Percentiles rank a stretch among this genome's conserved stretches.
These are phyloP conservation scores for Elsinoe australis DNA, from an alignment of 2,329 filamentous ascomycete genomes.

Conservation along the genomic window DNA sequence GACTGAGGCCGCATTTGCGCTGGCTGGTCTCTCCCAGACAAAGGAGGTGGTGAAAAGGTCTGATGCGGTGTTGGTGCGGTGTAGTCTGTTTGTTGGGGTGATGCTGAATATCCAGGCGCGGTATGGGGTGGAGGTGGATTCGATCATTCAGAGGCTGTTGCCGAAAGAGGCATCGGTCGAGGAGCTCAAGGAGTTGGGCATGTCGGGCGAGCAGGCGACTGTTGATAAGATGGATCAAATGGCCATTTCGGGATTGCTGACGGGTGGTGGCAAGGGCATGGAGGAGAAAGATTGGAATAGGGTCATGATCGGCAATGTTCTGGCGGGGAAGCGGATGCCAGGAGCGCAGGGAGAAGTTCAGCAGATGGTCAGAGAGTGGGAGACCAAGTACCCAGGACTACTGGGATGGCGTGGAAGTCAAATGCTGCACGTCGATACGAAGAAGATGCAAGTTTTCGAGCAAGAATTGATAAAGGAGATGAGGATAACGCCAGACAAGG, in stretches of 20 bases:
- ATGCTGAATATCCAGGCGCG: constrained; percentile 10
- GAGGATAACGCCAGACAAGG: neutral
- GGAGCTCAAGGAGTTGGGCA: neutral
- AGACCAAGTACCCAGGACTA: neutral
- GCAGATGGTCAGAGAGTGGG: neutral
- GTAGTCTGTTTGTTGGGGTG: constrained; percentile 10
- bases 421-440: neutral
- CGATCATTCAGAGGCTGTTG: neutral
- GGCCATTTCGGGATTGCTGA: too few species aligned
- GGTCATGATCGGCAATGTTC: too few species aligned
- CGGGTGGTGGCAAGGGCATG: too few species aligned
- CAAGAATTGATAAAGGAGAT: neutral
- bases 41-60: neutral
- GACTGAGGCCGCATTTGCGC: neutral
- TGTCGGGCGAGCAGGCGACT: neutral
- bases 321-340: neutral
- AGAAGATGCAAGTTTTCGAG: neutral
- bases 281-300: too few species aligned
- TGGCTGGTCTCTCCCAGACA: neutral
- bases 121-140: constrained; percentile 3
- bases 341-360: neutral
- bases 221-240: neutral
- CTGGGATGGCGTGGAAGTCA: neutral
- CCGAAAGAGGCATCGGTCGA: neutral
- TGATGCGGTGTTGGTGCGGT: neutral